Conservation (phyloP, 2,329 filamentous ascomycete species). For the Hypoxylon sp. region DNA sequence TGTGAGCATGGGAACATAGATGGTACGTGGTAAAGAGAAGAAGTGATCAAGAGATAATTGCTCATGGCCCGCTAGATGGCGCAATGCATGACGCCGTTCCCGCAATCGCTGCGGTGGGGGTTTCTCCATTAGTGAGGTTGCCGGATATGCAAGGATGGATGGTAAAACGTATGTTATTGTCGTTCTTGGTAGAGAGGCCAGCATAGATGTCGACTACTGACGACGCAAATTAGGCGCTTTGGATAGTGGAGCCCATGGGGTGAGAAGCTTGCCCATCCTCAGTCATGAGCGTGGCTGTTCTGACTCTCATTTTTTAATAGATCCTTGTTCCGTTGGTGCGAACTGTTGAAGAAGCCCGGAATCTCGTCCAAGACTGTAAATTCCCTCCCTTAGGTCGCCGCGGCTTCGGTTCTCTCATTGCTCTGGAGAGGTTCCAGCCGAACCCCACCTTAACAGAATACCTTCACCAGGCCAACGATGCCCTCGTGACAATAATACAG, state of each 20-base stretch:
- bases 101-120: slow-evolving; percentile 1
- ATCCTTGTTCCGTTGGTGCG: slow-evolving; percentile 8
- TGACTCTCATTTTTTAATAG: background rate
- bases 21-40: slow-evolving; percentile 1
- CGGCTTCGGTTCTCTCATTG: slow-evolving; percentile 6
- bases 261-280: background rate
- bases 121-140: slow-evolving; percentile 4
- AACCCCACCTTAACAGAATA: slow-evolving; percentile 9
- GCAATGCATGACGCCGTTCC: slow-evolving; percentile 12
- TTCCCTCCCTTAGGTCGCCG: background rate
- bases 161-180: slow-evolving; percentile 4
- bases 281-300: too few relatives aligned
- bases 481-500: slow-evolving; percentile 11
- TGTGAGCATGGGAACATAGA: slow-evolving; percentile 18
- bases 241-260: slow-evolving; percentile 7
- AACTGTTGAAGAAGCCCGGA: slow-evolving; percentile 1
- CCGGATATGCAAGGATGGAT: slow-evolving; percentile 18
- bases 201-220: too few relatives aligned
- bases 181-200: too few relatives aligned
- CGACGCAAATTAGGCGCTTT: background rate
- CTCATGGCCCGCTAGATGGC: slow-evolving; percentile 1
- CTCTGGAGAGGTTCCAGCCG: slow-evolving; percentile 4
- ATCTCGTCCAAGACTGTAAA: slow-evolving; percentile 6
- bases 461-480: slow-evolving; percentile 10
- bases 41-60: too few relatives aligned